phyloP scores from a whole-genome alignment of 169 alveolate genomes.

The Perkinsus marinus region DNA sequence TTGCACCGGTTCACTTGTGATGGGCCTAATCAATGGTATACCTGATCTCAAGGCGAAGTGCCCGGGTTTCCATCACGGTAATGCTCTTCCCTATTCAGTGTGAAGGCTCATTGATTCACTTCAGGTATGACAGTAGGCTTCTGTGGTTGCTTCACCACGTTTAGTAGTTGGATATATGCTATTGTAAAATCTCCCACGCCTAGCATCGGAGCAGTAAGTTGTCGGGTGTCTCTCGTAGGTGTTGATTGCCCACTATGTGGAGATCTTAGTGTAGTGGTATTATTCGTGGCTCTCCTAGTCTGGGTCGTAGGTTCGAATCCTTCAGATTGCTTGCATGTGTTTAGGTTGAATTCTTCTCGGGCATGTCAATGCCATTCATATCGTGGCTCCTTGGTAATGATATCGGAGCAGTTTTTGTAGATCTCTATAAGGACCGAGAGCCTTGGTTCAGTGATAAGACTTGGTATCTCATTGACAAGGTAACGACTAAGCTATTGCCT shows the following conservation, averaged over 20 bases:
- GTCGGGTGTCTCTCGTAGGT: not conserved
- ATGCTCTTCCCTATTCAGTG: too few species aligned
- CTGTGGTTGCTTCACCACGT: not conserved
- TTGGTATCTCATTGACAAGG: not conserved
- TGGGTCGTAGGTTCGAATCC: not conserved
- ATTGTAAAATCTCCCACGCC: not conserved
- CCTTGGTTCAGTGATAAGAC: not conserved
- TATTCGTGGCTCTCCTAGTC: too few species aligned
- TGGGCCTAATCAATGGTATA: not conserved
- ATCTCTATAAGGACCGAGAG: not conserved
- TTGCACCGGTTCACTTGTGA: not conserved
- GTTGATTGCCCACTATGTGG: too few species aligned
- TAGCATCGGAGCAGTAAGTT: not conserved
- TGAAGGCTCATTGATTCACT: too few species aligned
- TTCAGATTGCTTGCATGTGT: not conserved
- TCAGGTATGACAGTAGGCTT: not conserved
- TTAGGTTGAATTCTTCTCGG: not conserved
- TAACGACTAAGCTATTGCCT: not conserved
- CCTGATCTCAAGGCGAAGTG: not conserved
- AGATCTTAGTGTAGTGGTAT: too few species aligned
- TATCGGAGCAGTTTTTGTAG: not conserved
- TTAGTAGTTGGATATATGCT: not conserved
- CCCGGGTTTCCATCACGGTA: not conserved
- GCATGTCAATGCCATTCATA: not conserved
- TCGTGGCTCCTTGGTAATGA: not conserved